Evolutionary conservation across 148 eudicot genomes (phyloP), one percentile per base, ranked within the genome.

Genomic region (Mesembryanthemum crystallinum): DNA sequence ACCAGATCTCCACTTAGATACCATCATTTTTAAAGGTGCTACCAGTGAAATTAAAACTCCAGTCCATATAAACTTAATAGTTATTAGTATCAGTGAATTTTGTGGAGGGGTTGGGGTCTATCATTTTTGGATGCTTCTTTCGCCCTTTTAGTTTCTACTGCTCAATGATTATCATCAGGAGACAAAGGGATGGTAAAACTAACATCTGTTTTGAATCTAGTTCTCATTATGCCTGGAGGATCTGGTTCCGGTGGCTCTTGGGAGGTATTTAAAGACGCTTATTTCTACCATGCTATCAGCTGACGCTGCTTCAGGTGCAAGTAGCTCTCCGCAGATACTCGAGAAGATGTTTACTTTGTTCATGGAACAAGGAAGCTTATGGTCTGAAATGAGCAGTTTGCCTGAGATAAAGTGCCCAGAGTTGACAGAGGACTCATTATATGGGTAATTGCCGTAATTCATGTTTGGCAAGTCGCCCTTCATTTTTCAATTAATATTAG

Each of bases 181-280:
- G 45, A 77, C 15, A 47, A 67, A 65, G 59, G 63, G 43, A 39
- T 33, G 21, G 42, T 43, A 27, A 29, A 61, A 39, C 77, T 84
- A 76, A 86, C 67, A 54, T 61, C 35, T 51, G 47, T 51, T 73
- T 72, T 84, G 12, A 64, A 75, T 92, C 82, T 96, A 95, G 99
- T 95, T 95, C 85, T 90, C 94, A 62, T 80, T 91, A 77, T 92
- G 99, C 88, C 90, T 95, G 67, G 97, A 95, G 85, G 99, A 95
- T 89, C 87, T 95, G 79, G 92, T 91, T 82, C 99, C 99, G 29
- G 88, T 92, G 73, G 91, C 97, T 72, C 90, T 95, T 58, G 96
- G 97, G 76, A 90, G 97, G 84, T 92, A 88, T 80, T 74, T 91
- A 66, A 92, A 83, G 77, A 84, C 94, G 73, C 87, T 95, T 80